A percentile compares a stretch with the other conserved stretches of the same genome.
Conservation (phyloP, 139 green algal species). For the Coelastrella sp. region DNA sequence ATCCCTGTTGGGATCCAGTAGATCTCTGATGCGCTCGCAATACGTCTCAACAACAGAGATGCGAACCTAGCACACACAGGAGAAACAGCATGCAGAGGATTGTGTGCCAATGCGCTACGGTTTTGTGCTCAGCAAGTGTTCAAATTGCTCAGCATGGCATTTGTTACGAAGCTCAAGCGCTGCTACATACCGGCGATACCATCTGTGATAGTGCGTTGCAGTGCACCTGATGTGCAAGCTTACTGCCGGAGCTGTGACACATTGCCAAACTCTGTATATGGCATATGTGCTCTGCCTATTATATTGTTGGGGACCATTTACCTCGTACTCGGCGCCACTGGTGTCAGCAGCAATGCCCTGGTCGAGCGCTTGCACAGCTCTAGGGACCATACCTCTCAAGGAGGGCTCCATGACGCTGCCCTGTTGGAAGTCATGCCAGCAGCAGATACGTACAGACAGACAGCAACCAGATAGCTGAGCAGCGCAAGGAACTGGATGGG, state of each 20-base stretch:
- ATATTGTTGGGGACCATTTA: not conserved
- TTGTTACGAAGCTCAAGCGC: no score
- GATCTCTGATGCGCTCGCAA: constrained; percentile 80
- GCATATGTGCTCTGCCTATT: no score
- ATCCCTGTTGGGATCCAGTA: constrained; percentile 65
- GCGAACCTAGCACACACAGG: constrained; percentile 52
- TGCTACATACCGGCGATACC: no score
- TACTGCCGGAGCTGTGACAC: not conserved
- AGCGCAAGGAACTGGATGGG: not conserved
- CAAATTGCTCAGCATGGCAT: no score
- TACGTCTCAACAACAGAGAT: constrained; percentile 87
- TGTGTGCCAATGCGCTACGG: not conserved
- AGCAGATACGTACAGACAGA: not conserved
- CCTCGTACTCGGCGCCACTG: constrained; percentile 53
- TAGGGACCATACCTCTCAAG: constrained; percentile 70
- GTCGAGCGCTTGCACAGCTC: constrained; percentile 65
- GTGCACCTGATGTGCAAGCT: not conserved
- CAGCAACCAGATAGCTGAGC: not conserved
- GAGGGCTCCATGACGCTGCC: constrained; percentile 49
- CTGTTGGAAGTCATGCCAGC: not conserved
- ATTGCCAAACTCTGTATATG: not conserved
- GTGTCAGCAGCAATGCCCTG: constrained; percentile 50
- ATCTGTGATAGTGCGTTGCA: not conserved
- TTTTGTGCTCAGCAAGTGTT: no score
- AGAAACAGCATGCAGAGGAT: not conserved